phyloP scores from a whole-genome alignment of 352 stramenopile species.

The Sclerospora graminicola region DNA sequence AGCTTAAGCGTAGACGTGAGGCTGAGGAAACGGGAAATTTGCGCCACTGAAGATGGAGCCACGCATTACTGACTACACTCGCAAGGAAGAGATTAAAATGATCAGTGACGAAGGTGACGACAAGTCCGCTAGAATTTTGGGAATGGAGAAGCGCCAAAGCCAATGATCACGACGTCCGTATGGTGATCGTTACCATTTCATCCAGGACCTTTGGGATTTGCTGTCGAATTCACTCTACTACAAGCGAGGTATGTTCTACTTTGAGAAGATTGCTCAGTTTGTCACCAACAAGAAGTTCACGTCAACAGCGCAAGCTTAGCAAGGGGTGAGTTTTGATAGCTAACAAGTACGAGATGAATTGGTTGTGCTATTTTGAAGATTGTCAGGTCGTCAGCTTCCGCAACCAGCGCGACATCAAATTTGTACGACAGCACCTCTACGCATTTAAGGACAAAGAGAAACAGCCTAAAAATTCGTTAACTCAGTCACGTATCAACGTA shows the following conservation, averaged over 20 bases:
- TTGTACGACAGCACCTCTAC: constrained; percentile 98
- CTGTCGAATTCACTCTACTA: constrained; percentile 99
- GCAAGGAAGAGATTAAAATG: constrained; percentile 92
- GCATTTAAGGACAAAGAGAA: constrained; percentile 95
- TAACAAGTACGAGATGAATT: constrained; percentile 12
- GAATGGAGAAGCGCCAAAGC: constrained; percentile 91
- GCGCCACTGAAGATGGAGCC: constrained; percentile 81
- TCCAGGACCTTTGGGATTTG: constrained; percentile 94
- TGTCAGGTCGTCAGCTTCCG: constrained; percentile 99
- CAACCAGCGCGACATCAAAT: constrained; percentile 99
- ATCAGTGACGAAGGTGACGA: constrained; percentile 98
- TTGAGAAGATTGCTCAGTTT: constrained; percentile 93
- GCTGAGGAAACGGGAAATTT: constrained; percentile 83
- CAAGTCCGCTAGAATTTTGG: constrained; percentile 98
- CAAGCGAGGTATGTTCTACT: constrained; percentile 87
- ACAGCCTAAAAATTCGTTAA: too few relatives aligned
- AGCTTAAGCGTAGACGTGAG: constrained; percentile 74
- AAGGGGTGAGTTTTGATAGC: constrained; percentile 57
- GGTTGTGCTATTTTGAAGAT: constrained; percentile 88
- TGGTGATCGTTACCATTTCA: constrained; percentile 94
- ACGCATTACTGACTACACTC: constrained; percentile 95
- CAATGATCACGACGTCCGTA: constrained; percentile 98
- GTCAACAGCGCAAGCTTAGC: constrained; percentile 90
- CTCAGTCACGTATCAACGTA: too few relatives aligned
- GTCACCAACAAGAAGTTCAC: constrained; percentile 97